phyloP scores from a whole-genome alignment of 2,329 filamentous ascomycete genomes.

The Simplicillium aogashimaense region DNA sequence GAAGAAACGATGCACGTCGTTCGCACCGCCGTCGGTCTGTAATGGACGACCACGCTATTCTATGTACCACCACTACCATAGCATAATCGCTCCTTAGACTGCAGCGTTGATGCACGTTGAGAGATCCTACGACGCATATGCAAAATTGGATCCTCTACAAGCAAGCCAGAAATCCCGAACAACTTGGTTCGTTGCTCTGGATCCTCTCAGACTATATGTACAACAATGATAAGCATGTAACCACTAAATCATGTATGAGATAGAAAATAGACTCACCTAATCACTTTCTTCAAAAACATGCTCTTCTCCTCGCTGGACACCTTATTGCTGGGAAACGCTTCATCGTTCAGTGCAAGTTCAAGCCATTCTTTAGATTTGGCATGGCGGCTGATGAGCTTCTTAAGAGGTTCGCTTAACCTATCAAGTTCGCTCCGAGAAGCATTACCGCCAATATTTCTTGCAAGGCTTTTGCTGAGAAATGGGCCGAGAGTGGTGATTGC shows the following conservation, averaged over 20 bases:
- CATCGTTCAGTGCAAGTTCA: slow-evolving; percentile 44
- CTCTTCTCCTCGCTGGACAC: slow-evolving; percentile 49
- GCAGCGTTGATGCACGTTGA: too few relatives aligned
- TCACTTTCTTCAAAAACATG: slow-evolving; percentile 55
- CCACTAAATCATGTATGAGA: background rate
- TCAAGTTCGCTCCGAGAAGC: slow-evolving; percentile 65
- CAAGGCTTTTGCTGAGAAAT: slow-evolving; percentile 45
- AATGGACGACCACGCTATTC: background rate
- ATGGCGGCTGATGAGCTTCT: slow-evolving; percentile 52
- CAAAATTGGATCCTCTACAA: slow-evolving; percentile 51
- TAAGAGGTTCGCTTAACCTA: slow-evolving; percentile 59
- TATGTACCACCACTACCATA: too few relatives aligned
- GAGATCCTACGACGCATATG: slow-evolving; percentile 41
- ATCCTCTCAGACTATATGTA: slow-evolving; percentile 31
- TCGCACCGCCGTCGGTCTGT: slow-evolving; percentile 40
- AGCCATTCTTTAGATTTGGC: slow-evolving; percentile 51
- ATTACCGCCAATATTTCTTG: slow-evolving; percentile 57
- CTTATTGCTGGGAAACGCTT: slow-evolving; percentile 48
- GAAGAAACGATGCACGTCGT: slow-evolving; percentile 45
- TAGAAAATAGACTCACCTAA: slow-evolving; percentile 36
- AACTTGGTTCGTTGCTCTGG: slow-evolving; percentile 53
- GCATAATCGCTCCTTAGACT: too few relatives aligned
- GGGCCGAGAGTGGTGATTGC: slow-evolving; percentile 53
- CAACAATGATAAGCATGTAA: slow-evolving; percentile 1
- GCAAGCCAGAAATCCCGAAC: slow-evolving; percentile 66